Percentiles rank a stretch among this genome's conserved stretches.
Conservation (phyloP, 1,139 yeast genomes). For the Diutina neorugosa region DNA sequence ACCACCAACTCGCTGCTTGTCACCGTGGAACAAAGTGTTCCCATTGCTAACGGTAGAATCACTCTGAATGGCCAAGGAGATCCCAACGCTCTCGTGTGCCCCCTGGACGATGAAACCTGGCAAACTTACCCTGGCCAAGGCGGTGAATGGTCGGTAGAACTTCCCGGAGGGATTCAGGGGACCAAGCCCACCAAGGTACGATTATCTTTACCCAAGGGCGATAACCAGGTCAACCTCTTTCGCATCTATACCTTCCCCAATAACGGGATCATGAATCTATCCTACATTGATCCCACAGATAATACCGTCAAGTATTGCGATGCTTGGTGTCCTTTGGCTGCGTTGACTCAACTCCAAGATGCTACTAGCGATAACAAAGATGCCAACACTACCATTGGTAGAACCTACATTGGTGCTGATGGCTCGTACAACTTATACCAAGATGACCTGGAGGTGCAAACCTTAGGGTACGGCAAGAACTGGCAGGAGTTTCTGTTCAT, state of each 20-base stretch:
- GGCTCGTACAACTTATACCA: constrained; percentile 28
- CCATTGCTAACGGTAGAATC: constrained; percentile 51
- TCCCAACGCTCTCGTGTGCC: constrained; percentile 47
- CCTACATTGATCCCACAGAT: constrained; percentile 67
- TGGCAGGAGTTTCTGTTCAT: constrained; percentile 79
- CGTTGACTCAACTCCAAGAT: constrained; percentile 18
- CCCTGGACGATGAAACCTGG: constrained; percentile 41
- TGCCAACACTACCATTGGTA: constrained; percentile 12
- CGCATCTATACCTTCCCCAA: constrained; percentile 71
- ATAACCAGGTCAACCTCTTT: constrained; percentile 49
- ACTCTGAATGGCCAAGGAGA: constrained; percentile 37
- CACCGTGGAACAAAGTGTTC: constrained; percentile 54
- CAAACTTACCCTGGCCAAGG: constrained; percentile 34
- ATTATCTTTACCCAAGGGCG: constrained; percentile 46
- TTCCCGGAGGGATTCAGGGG: constrained; percentile 41
- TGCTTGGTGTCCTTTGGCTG: constrained; percentile 69
- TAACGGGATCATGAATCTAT: constrained; percentile 82
- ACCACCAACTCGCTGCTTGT: constrained; percentile 22
- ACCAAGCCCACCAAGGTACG: constrained; percentile 66
- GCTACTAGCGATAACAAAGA: constrained; percentile 15
- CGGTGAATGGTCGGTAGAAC: constrained; percentile 57
- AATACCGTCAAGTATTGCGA: constrained; percentile 54
- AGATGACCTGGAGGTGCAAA: constrained; percentile 30
- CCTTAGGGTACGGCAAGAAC: constrained; percentile 32
- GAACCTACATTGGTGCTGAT: constrained; percentile 19